Evolutionary conservation across 306 rosid genomes (phyloP).

Genomic region (Delonix regia): DNA sequence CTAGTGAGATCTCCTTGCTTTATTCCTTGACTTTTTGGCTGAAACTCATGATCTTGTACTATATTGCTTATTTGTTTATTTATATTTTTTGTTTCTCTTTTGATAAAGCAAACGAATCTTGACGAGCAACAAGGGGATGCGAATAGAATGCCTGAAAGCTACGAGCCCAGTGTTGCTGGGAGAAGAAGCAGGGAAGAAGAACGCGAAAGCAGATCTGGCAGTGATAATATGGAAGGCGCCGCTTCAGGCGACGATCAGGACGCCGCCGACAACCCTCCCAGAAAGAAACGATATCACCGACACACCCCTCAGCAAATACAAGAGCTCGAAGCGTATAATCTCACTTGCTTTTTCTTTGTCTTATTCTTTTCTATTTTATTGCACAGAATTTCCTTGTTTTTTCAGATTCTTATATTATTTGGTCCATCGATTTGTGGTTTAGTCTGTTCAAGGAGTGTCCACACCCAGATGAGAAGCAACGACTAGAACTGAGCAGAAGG

Average conservation of each 20-base stretch:
- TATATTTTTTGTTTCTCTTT: neutral
- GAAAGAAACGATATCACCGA: slow-evolving; percentile 93
- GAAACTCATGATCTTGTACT: neutral
- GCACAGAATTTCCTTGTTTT: neutral
- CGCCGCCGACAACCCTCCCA: slow-evolving; percentile 76
- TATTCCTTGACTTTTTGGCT: neutral
- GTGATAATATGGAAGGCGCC: slow-evolving; percentile 89
- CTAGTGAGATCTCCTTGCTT: slow-evolving; percentile 56
- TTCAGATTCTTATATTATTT: neutral
- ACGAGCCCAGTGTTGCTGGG: slow-evolving; percentile 55
- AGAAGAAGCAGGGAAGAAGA: slow-evolving; percentile 89
- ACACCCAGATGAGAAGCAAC: slow-evolving; percentile 97
- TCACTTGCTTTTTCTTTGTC: neutral
- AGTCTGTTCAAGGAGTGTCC: slow-evolving; percentile 96
- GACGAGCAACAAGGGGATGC: slow-evolving; percentile 77
- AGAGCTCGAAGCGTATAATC: slow-evolving; percentile 86
- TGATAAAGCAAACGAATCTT: slow-evolving; percentile 61
- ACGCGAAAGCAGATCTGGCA: slow-evolving; percentile 94
- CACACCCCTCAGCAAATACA: slow-evolving; percentile 98
- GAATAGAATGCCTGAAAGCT: slow-evolving; percentile 62
- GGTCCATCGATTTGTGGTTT: neutral
- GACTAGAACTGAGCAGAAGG: slow-evolving; percentile 79
- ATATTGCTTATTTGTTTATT: neutral
- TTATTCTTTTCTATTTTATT: neutral
- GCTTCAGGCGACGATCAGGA: slow-evolving; percentile 92